Conservation (phyloP, 208 protist species). For the Leishmania guyanensis region DNA sequence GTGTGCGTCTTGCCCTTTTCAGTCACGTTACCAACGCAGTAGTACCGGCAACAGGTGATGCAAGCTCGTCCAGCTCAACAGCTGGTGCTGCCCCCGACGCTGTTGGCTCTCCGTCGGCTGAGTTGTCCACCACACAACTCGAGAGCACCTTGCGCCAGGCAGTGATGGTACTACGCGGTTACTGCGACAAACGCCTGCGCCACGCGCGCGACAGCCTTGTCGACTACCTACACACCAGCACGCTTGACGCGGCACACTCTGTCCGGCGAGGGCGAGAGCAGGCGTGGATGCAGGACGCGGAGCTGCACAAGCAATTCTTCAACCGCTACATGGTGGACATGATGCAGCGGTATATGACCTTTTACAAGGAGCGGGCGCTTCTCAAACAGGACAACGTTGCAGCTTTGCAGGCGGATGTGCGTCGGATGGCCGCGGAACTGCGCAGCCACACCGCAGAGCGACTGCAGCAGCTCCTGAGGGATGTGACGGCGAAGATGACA, state of each 20-base stretch:
- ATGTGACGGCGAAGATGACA: conserved; percentile 31
- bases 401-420: conserved; percentile 37
- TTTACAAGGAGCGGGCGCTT: conserved; percentile 43
- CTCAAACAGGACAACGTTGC: conserved; percentile 40
- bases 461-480: conserved; percentile 32
- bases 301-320: conserved; percentile 43
- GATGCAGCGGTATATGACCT: conserved; percentile 45
- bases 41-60: not conserved
- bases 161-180: conserved; percentile 38
- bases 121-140: conserved; percentile 3
- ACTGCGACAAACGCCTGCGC: conserved; percentile 42
- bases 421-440: conserved; percentile 18
- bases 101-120: not conserved
- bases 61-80: not conserved
- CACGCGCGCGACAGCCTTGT: conserved; percentile 49
- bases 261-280: conserved; percentile 40
- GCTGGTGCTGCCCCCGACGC: not conserved
- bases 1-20: conserved; percentile 24
- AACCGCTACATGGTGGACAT: conserved; percentile 41
- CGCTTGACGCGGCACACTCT: conserved; percentile 45
- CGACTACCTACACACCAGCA: conserved; percentile 55
- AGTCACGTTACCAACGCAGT: not conserved
- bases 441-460: conserved; percentile 21
- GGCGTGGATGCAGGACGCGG: conserved; percentile 46
- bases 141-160: conserved; percentile 29